Percentiles rank a stretch among this genome's conserved stretches.
Conservation (phyloP, 106 monocot species). For the Allium fistulosum region DNA sequence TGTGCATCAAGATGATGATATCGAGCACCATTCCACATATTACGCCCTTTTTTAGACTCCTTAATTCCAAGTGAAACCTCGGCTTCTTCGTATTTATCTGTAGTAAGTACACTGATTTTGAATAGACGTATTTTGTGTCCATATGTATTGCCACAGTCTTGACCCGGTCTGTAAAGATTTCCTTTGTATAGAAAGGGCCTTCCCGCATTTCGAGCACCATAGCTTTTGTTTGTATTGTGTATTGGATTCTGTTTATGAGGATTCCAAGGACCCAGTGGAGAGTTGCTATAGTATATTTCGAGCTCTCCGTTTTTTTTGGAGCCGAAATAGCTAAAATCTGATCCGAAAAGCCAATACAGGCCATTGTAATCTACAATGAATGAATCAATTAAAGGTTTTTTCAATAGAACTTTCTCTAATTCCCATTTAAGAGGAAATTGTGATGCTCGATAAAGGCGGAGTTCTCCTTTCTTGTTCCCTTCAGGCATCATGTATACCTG, state of each 20-base stretch:
- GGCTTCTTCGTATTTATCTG: slow-evolving; percentile 56
- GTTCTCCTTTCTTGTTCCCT: slow-evolving; percentile 76
- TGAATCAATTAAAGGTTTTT: slow-evolving; percentile 79
- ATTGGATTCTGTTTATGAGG: slow-evolving; percentile 70
- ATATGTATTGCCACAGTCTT: slow-evolving; percentile 73
- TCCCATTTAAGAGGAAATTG: slow-evolving; percentile 75
- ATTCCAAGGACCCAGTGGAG: slow-evolving; percentile 69
- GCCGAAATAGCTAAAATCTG: slow-evolving; percentile 62
- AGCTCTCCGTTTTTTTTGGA: slow-evolving; percentile 70
- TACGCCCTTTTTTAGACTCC: slow-evolving; percentile 59
- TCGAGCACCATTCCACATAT: slow-evolving; percentile 82
- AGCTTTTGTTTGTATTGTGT: slow-evolving; percentile 40
- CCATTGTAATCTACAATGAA: slow-evolving; percentile 48
- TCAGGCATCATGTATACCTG: slow-evolving; percentile 92
- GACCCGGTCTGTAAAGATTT: slow-evolving; percentile 61
- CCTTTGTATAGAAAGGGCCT: slow-evolving; percentile 69
- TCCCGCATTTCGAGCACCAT: slow-evolving; percentile 87
- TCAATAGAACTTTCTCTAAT: slow-evolving; percentile 66
- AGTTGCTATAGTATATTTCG: slow-evolving; percentile 75
- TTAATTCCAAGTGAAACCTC: slow-evolving; percentile 62
- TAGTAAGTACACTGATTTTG: slow-evolving; percentile 51
- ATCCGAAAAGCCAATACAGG: slow-evolving; percentile 76
- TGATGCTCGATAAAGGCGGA: slow-evolving; percentile 68
- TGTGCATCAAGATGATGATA: slow-evolving; percentile 87
- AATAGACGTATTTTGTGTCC: slow-evolving; percentile 56